Evolutionary conservation across 108 stramenopile species (phyloP).

Genomic region (Skeletonema menzelii): DNA sequence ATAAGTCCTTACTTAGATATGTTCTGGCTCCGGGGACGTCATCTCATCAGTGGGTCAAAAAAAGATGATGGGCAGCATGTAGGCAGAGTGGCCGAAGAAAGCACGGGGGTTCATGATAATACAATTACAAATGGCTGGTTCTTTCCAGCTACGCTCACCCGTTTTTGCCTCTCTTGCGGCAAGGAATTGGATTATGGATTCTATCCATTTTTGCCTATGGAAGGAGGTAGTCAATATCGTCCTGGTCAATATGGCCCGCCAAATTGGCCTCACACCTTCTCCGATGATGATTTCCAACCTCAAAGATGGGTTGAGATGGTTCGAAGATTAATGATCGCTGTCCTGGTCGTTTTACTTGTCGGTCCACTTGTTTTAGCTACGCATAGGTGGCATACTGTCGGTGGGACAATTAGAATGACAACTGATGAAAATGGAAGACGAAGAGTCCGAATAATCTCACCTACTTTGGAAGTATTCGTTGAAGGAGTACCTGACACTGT

Average conservation of each 20-base stretch:
- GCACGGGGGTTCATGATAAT: slow-evolving; percentile 1
- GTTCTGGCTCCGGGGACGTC: neutral
- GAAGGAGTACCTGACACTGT: slow-evolving; percentile 25
- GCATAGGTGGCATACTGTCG: slow-evolving; percentile 29
- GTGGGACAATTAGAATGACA: slow-evolving; percentile 28
- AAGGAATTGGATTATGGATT: slow-evolving; percentile 16
- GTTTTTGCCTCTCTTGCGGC: slow-evolving; percentile 33
- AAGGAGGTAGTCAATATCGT: neutral
- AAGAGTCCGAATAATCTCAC: slow-evolving; percentile 24
- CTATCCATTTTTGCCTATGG: neutral
- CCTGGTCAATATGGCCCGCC: neutral
- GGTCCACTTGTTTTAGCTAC: slow-evolving; percentile 25
- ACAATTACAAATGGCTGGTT: slow-evolving; percentile 31
- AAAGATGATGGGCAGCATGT: slow-evolving; percentile 17
- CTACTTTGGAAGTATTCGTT: slow-evolving; percentile 31
- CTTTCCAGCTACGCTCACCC: slow-evolving; percentile 33
- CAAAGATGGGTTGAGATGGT: slow-evolving; percentile 27
- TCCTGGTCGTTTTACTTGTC: slow-evolving; percentile 24
- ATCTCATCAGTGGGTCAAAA: slow-evolving; percentile 8
- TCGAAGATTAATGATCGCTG: slow-evolving; percentile 30
- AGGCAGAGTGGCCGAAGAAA: neutral
- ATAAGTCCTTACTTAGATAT: slow-evolving; percentile 25
- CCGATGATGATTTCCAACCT: neutral
- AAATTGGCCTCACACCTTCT: neutral
- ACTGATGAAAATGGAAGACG: slow-evolving; percentile 34